Conservation (phyloP, 768 basidiomycete species). For the Podaxis pistillaris region DNA sequence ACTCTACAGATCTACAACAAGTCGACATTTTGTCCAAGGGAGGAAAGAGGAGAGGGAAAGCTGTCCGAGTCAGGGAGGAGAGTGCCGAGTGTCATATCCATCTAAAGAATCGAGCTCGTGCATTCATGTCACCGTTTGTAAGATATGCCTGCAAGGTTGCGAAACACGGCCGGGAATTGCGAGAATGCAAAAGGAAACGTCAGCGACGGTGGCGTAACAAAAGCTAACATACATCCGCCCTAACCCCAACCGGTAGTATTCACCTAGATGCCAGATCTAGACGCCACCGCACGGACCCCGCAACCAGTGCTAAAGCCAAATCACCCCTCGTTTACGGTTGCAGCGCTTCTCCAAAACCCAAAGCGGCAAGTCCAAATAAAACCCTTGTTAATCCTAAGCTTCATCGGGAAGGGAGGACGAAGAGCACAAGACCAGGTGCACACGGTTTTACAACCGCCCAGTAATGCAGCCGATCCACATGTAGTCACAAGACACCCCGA, state of each 20-base stretch:
- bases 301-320: not conserved
- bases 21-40: not conserved
- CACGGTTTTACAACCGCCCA: not conserved
- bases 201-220: not conserved
- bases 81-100: not conserved
- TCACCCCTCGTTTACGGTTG: not conserved
- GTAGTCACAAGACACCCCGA: not conserved
- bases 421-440: not conserved
- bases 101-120: not conserved
- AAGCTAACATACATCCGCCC: not conserved
- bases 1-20: not conserved
- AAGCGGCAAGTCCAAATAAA: not conserved
- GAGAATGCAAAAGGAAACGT: not conserved
- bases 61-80: not conserved
- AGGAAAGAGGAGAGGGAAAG: not conserved
- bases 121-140: not conserved
- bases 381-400: not conserved
- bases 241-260: not conserved
- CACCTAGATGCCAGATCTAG: not conserved
- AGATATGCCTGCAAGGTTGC: not conserved
- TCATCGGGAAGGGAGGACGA: not conserved
- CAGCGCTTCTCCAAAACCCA: not conserved
- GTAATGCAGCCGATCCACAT: not conserved
- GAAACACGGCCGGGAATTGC: not conserved
- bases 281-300: not conserved